These are phyloP conservation scores for Cardiospermum halicacabum DNA, from an alignment of 345 rosid genomes.

Conservation along the genomic window DNA sequence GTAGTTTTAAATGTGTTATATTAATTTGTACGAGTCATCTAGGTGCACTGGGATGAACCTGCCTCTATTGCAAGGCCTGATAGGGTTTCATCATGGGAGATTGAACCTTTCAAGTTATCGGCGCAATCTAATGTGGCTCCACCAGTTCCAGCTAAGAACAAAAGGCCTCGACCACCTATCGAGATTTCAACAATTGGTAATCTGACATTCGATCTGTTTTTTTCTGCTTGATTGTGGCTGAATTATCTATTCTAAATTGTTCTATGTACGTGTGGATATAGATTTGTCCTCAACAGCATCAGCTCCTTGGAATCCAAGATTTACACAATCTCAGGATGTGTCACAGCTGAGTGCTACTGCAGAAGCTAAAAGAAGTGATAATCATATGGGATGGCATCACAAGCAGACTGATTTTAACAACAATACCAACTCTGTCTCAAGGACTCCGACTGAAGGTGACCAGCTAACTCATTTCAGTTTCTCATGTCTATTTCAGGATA, in stretches of 20 bases:
- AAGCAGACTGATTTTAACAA: slow-evolving; percentile 37
- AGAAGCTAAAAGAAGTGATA: slow-evolving; percentile 49
- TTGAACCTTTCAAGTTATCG: slow-evolving; percentile 61
- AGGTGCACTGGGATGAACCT: slow-evolving; percentile 98
- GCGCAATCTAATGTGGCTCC: slow-evolving; percentile 40
- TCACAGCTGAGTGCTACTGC: slow-evolving; percentile 29
- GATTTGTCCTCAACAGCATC: slow-evolving; percentile 48
- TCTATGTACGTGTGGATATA: slow-evolving; percentile 12
- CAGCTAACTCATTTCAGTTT: slow-evolving; percentile 43
- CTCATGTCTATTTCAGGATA: slow-evolving; percentile 43
- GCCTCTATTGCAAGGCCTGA: slow-evolving; percentile 73
- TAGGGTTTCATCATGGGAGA: slow-evolving; percentile 94
- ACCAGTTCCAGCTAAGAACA: slow-evolving; percentile 44
- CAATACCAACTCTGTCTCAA: slow-evolving; percentile 30
- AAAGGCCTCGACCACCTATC: slow-evolving; percentile 60
- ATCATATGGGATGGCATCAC: slow-evolving; percentile 38
- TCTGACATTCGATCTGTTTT: not conserved
- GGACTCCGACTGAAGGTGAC: slow-evolving; percentile 39
- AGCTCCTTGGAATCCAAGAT: slow-evolving; percentile 51
- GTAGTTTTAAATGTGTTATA: not conserved
- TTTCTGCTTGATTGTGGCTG: not conserved
- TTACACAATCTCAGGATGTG: slow-evolving; percentile 50
- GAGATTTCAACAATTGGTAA: slow-evolving; percentile 50
- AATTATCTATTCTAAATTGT: slow-evolving; percentile 14
- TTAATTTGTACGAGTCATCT: not conserved